These are phyloP conservation scores for Ochetophila trinervis DNA, from an alignment of 306 rosid species.

Conservation along the genomic window DNA sequence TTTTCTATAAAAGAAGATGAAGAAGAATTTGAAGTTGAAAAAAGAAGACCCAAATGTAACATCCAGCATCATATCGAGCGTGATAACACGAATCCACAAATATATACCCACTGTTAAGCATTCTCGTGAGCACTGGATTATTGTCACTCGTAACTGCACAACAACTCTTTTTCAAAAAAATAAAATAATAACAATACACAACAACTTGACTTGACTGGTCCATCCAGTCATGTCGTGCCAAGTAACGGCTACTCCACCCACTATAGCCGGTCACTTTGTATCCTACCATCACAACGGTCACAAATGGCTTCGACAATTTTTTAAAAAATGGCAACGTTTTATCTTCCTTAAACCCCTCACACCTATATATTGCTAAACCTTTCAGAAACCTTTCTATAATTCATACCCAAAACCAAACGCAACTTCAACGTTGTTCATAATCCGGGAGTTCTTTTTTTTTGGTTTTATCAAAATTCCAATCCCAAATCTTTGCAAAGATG, in stretches of 20 bases:
- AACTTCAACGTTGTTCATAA: too few species aligned
- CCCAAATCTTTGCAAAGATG: constrained; percentile 27
- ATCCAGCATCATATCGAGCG: too few species aligned
- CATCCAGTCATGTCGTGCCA: constrained; percentile 16
- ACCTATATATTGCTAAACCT: constrained; percentile 26
- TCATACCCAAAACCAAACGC: neutral
- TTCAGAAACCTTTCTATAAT: neutral
- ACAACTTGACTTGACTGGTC: constrained; percentile 26
- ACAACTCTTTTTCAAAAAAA: too few species aligned
- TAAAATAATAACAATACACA: too few species aligned
- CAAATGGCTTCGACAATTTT: constrained; percentile 11
- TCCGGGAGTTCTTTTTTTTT: neutral
- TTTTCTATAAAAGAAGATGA: too few species aligned
- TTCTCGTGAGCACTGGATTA: too few species aligned
- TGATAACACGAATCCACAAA: too few species aligned
- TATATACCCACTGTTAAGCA: too few species aligned
- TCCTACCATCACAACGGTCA: constrained; percentile 56
- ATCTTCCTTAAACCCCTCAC: neutral
- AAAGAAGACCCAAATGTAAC: too few species aligned
- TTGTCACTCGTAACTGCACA: neutral
- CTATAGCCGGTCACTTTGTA: constrained; percentile 23
- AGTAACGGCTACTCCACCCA: constrained; percentile 65
- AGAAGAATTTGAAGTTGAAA: too few species aligned
- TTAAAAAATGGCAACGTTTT: constrained; percentile 8
- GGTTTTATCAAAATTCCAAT: neutral